A percentile compares a stretch with the other conserved stretches of the same genome.
Evolutionary conservation across 2,329 filamentous ascomycete genomes (phyloP).

Genomic region (Elsinoe fawcettii): DNA sequence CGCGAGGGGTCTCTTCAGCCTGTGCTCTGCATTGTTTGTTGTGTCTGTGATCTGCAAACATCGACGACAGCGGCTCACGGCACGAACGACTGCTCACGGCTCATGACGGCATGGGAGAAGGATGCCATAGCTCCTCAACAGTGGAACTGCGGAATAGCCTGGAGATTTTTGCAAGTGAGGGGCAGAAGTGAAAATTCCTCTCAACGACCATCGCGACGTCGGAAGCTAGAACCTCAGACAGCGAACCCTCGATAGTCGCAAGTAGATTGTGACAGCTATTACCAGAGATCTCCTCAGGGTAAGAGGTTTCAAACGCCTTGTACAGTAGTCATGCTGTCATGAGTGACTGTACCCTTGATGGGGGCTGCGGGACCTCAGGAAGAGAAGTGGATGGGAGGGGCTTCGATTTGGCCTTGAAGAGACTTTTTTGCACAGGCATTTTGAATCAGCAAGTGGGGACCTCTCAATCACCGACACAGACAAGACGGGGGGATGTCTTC

Average conservation of each 20-base stretch:
- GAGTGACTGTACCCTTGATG: no score
- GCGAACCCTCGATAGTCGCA: neutral
- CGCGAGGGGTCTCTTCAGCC: neutral
- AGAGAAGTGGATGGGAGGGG: neutral
- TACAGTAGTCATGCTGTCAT: neutral
- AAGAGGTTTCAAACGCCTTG: neutral
- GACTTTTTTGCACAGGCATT: slow-evolving; percentile 5
- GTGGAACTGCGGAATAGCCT: slow-evolving; percentile 3
- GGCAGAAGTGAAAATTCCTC: neutral
- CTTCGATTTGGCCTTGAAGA: neutral
- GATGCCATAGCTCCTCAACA: slow-evolving; percentile 12
- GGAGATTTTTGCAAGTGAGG: neutral
- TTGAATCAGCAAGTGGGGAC: slow-evolving; percentile 3
- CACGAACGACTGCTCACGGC: slow-evolving; percentile 3
- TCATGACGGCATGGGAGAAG: neutral
- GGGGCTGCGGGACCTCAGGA: neutral
- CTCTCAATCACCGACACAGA: slow-evolving; percentile 9
- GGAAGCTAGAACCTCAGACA: neutral
- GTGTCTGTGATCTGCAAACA: neutral
- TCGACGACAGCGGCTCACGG: neutral
- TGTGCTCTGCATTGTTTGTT: slow-evolving; percentile 1
- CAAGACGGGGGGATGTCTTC: neutral
- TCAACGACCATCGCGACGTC: slow-evolving; percentile 7
- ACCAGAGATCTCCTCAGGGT: neutral
- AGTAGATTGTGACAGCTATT: neutral